Evolutionary conservation across 2,329 filamentous ascomycete genomes (phyloP), one percentile per base, ranked within the genome.

Genomic region (Penicillium expansum): DNA sequence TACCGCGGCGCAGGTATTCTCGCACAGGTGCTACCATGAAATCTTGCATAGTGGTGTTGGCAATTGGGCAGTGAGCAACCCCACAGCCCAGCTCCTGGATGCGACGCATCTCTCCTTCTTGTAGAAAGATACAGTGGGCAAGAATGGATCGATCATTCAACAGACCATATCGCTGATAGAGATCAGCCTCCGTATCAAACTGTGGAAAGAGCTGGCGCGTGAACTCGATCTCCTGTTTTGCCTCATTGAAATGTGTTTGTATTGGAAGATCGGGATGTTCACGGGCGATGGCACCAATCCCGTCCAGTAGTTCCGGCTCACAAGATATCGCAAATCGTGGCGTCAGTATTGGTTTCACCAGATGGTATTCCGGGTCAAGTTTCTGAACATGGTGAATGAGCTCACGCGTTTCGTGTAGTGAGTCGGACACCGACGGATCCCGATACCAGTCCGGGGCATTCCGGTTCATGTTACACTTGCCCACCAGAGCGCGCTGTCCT

Each of bases 241-340:
- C 84, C 66, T 88, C 86, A 69, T 86, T 84, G 74, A 88, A 87
- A 67, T 88, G 86, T 3, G 85, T 88, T 70, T 89, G 86, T 32
- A 89, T 82, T 0, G 82, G 77, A 20, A 88, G 66, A 1, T 77
- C 69, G 0, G 74, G 73, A 55, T 87, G 76, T 10, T 74, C 62
- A 4, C 64, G 62, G 0, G 82, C 81, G 24, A 88, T 78, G 1
- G 72, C 66, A 0, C 86, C 86, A 1, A 89, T 74, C 0, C 83
- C 83, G 0, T 64, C 55, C 2, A 89, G 77, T 0, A 88, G 73
- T 3, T 79, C 76, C 0, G 78, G 69, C 0, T 80, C 80, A 66
- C 86, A 88, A 7, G 81, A 82, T 48, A 87, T 84, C 37, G 85
- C 83, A 62, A 87, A 86, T 1, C 85, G 77, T 14, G 83, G 84